Percentiles rank a stretch among this genome's conserved stretches.
Evolutionary conservation across 148 eudicot genomes (phyloP).

Genomic region (Linanthus parryae): DNA sequence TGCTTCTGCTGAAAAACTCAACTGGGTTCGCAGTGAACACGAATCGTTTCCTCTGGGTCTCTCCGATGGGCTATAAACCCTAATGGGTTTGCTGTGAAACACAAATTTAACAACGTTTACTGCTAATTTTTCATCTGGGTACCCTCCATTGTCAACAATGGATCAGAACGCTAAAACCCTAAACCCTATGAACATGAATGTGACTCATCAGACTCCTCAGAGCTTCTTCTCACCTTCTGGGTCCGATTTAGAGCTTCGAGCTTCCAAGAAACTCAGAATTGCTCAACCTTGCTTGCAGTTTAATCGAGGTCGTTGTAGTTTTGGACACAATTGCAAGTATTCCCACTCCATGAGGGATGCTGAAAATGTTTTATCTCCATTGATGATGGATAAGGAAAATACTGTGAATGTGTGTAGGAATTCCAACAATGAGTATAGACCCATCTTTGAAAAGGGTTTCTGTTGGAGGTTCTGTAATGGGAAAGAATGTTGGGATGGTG

Average conservation of each 20-base stretch:
- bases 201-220: neutral
- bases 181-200: neutral
- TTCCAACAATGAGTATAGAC: neutral
- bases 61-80: too few species aligned
- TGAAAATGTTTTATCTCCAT: neutral
- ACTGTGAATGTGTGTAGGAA: neutral
- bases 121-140: constrained; percentile 1
- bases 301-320: constrained; percentile 19
- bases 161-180: neutral
- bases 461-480: constrained; percentile 15
- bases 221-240: neutral
- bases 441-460: neutral
- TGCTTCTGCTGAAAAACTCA: too few species aligned
- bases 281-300: constrained; percentile 20
- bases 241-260: constrained; percentile 5
- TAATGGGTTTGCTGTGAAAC: neutral
- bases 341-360: constrained; percentile 19
- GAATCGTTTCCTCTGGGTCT: too few species aligned
- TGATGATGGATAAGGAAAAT: neutral
- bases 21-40: too few species aligned
- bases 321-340: constrained; percentile 22
- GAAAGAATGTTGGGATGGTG: constrained; percentile 14
- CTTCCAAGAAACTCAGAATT: constrained; percentile 16
- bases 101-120: neutral
- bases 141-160: neutral